Evolutionary conservation across 768 basidiomycete species (phyloP).

Genomic region (Strobilomyces echinocephalus): DNA sequence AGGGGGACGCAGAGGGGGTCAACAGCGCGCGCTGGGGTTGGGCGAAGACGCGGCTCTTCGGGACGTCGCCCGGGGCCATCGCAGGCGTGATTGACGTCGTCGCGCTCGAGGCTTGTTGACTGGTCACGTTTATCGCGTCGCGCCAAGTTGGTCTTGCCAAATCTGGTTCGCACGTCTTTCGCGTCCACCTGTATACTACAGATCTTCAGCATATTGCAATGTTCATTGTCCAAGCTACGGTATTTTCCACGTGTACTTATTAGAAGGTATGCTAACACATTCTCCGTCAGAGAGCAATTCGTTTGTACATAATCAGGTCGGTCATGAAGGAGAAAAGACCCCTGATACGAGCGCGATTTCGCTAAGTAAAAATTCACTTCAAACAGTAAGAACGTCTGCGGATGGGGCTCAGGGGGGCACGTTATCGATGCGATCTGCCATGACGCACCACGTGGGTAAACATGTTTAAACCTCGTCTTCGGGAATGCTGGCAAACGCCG

Average conservation of each 20-base stretch:
- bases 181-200: neutral
- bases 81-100: conserved; percentile 14
- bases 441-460: conserved; percentile 5
- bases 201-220: neutral
- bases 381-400: conserved; percentile 8
- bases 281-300: neutral
- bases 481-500: conserved; percentile 23
- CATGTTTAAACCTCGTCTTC: conserved; percentile 22
- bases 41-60: conserved; percentile 1
- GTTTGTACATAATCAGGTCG: conserved; percentile 12
- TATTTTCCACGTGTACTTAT: conserved; percentile 11
- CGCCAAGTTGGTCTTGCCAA: conserved; percentile 11
- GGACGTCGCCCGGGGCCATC: neutral
- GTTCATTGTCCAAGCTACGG: conserved; percentile 11
- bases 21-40: conserved; percentile 16
- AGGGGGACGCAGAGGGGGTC: conserved; percentile 29
- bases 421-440: neutral
- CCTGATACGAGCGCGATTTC: conserved; percentile 1
- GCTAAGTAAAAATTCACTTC: conserved; percentile 5
- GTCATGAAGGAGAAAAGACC: conserved; percentile 4
- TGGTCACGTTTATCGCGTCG: conserved; percentile 12
- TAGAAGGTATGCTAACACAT: conserved; percentile 10
- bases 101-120: conserved; percentile 10
- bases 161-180: conserved; percentile 1
- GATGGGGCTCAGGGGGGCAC: neutral